These are phyloP conservation scores for Cyclotella choctawhatcheeana DNA, from an alignment of 108 stramenopile genomes.

Conservation along the genomic window DNA sequence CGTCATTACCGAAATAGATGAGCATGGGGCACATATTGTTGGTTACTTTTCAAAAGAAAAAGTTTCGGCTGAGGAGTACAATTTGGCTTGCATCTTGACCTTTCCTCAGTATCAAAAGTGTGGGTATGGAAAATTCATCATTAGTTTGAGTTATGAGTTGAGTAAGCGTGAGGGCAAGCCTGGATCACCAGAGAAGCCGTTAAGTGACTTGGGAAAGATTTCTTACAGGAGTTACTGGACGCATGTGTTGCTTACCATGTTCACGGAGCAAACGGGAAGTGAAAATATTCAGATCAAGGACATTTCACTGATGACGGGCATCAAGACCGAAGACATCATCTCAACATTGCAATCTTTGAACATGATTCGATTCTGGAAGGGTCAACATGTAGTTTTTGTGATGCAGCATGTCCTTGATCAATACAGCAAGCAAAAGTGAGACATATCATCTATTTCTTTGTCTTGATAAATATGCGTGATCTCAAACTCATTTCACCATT, in stretches of 20 bases:
- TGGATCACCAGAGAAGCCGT: conserved; percentile 96
- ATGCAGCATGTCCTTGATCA: conserved; percentile 74
- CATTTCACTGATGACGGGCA: conserved; percentile 87
- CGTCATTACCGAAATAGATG: conserved; percentile 96
- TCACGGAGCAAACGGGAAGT: conserved; percentile 49
- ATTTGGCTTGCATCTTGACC: conserved; percentile 98
- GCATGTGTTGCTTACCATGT: conserved; percentile 72
- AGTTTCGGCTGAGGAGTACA: conserved; percentile 93
- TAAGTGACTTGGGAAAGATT: conserved; percentile 95
- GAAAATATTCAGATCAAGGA: conserved; percentile 84
- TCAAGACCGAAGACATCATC: conserved; percentile 97
- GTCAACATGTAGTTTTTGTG: conserved; percentile 96
- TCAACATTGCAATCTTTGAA: conserved; percentile 93
- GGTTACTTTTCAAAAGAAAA: conserved; percentile 99
- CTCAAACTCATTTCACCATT: not conserved
- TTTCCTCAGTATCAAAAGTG: conserved; percentile 98
- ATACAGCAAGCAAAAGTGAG: conserved; percentile 77
- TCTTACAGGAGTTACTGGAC: conserved; percentile 96
- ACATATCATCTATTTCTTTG: conserved; percentile 12
- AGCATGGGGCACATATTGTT: conserved; percentile 91
- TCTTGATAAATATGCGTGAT: not conserved
- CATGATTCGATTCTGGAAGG: conserved; percentile 98
- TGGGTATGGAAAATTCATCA: conserved; percentile 99
- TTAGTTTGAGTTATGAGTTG: conserved; percentile 93
- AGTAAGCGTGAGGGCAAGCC: conserved; percentile 91